Percentiles rank a stretch among this genome's conserved stretches.
Conservation (phyloP, 73 alveolate species). For the Paramecium bursaria region DNA sequence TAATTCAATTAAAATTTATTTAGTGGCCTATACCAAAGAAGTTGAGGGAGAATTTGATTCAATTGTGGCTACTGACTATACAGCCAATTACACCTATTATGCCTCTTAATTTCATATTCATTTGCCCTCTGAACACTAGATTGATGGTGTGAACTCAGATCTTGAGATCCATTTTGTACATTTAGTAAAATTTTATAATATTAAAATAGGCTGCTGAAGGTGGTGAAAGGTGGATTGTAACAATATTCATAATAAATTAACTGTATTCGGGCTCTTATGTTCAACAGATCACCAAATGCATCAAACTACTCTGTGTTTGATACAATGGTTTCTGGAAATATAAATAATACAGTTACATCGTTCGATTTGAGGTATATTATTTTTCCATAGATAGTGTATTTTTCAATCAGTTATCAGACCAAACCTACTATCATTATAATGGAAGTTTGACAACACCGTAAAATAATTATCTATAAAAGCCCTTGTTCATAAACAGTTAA, state of each 20-base stretch:
- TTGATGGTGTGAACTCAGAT: too few relatives aligned
- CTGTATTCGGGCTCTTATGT: slow-evolving; percentile 45
- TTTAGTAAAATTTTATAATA: neutral
- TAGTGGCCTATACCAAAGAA: slow-evolving; percentile 42
- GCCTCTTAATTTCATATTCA: neutral
- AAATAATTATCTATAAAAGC: too few relatives aligned
- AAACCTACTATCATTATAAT: slow-evolving; percentile 35
- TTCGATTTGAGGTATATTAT: slow-evolving; percentile 37
- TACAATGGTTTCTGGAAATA: slow-evolving; percentile 30
- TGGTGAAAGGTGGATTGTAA: slow-evolving; percentile 42
- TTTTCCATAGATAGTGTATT: neutral
- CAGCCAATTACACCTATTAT: neutral
- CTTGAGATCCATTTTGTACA: too few relatives aligned
- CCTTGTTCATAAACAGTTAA: slow-evolving; percentile 62
- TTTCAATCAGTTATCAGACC: slow-evolving; percentile 8
- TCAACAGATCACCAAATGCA: neutral
- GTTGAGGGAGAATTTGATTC: slow-evolving; percentile 54
- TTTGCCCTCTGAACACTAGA: too few relatives aligned
- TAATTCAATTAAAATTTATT: too few relatives aligned
- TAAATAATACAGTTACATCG: neutral
- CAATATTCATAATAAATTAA: slow-evolving; percentile 1
- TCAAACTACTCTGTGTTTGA: neutral
- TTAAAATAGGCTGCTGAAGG: slow-evolving; percentile 28
- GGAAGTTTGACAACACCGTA: slow-evolving; percentile 54
- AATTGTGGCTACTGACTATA: neutral